phyloP scores from a whole-genome alignment of 2,329 filamentous ascomycete species.

The Trichoderma koningii region DNA sequence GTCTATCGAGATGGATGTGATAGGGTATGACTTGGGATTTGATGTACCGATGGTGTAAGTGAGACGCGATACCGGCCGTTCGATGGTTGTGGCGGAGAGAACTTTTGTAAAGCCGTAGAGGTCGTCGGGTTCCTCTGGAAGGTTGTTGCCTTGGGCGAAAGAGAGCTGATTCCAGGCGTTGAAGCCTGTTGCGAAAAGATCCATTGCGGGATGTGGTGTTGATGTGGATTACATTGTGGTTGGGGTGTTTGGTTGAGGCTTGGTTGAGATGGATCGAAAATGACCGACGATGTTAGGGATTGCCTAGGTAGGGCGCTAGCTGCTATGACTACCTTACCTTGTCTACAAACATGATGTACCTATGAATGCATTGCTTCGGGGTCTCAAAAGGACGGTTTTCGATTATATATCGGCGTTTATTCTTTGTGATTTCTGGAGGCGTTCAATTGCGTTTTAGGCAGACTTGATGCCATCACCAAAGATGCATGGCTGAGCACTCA shows the following conservation, averaged over 20 bases:
- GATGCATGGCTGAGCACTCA: neutral
- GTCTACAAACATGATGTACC: too few species aligned
- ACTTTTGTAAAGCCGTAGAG: slow-evolving; percentile 48
- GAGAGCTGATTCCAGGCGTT: slow-evolving; percentile 61
- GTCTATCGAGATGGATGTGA: too few species aligned
- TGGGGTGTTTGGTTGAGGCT: neutral
- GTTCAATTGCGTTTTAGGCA: neutral
- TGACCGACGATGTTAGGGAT: too few species aligned
- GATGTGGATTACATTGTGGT: slow-evolving; percentile 14
- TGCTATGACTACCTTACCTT: too few species aligned
- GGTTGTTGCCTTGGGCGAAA: slow-evolving; percentile 35
- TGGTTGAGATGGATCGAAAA: too few species aligned
- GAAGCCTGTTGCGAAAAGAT: slow-evolving; percentile 57
- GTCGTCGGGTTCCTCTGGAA: slow-evolving; percentile 47
- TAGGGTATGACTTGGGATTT: neutral
- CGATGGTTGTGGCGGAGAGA: slow-evolving; percentile 42
- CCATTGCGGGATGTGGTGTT: slow-evolving; percentile 40
- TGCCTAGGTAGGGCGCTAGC: too few species aligned
- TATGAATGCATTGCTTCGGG: too few species aligned
- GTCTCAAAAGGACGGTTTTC: too few species aligned
- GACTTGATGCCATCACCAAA: neutral
- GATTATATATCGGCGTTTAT: too few species aligned
- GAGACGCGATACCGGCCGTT: slow-evolving; percentile 40
- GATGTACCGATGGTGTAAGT: slow-evolving; percentile 52
- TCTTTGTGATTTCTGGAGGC: too few species aligned